A percentile compares a stretch with the other conserved stretches of the same genome.
These are phyloP conservation scores for Flaveria sonorensis DNA, from an alignment of 129 eudicot species.

Conservation along the genomic window DNA sequence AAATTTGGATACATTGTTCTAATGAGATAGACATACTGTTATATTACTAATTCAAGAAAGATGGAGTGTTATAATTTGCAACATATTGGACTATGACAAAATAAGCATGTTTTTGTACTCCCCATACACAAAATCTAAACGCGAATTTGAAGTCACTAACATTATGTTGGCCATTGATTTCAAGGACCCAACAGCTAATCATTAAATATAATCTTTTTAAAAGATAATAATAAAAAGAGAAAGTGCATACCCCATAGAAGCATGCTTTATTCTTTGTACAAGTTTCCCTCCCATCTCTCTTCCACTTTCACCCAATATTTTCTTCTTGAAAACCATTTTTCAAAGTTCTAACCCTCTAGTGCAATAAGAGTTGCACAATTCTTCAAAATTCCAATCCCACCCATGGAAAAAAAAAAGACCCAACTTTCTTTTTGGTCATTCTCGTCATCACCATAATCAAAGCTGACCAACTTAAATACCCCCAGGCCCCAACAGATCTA, in stretches of 20 bases:
- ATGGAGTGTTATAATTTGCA: neutral
- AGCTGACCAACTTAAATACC: conserved; percentile 45
- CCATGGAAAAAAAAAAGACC: conserved; percentile 7
- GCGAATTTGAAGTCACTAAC: neutral
- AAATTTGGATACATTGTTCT: no score
- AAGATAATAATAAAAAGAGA: neutral
- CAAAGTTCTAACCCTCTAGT: conserved; percentile 7
- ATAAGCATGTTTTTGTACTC: neutral
- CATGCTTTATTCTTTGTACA: conserved; percentile 41
- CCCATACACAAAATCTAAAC: neutral
- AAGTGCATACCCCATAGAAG: conserved; percentile 24
- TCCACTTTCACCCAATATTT: conserved; percentile 31
- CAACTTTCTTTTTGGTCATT: conserved; percentile 19
- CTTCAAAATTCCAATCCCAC: neutral
- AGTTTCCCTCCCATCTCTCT: conserved; percentile 40
- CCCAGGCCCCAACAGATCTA: conserved; percentile 13
- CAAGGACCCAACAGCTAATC: conserved; percentile 35
- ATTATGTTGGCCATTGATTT: conserved; percentile 15
- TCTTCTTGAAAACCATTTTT: conserved; percentile 15
- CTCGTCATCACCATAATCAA: conserved; percentile 21
- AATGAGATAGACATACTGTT: no score
- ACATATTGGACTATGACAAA: neutral
- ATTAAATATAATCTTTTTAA: conserved; percentile 1
- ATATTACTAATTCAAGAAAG: neutral
- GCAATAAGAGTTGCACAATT: conserved; percentile 26